A percentile compares a stretch with the other conserved stretches of the same genome.
These are phyloP conservation scores for Pseudogymnoascus sp. DNA, from an alignment of 2,329 filamentous ascomycete genomes.

Conservation along the genomic window DNA sequence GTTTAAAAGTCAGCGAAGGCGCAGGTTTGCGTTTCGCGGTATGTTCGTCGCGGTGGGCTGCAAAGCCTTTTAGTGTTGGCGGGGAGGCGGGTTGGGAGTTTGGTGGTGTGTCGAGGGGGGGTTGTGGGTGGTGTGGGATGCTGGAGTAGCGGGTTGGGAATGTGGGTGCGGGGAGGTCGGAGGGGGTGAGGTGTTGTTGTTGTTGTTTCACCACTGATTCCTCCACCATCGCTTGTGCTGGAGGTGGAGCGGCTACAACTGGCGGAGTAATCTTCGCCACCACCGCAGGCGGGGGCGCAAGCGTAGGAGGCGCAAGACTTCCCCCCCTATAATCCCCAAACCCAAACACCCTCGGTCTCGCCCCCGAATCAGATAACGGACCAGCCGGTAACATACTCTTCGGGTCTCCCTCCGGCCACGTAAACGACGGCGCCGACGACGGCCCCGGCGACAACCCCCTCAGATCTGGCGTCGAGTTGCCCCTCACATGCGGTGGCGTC, in stretches of 20 bases:
- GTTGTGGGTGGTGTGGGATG: neutral
- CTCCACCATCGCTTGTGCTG: too few species aligned
- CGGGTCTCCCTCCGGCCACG: conserved; percentile 47
- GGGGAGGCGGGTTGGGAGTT: neutral
- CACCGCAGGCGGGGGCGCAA: neutral
- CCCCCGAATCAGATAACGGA: neutral
- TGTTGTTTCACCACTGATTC: neutral
- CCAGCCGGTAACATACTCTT: conserved; percentile 17
- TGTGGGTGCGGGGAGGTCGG: neutral
- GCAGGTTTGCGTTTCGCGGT: neutral
- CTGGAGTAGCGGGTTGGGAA: neutral
- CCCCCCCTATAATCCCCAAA: neutral
- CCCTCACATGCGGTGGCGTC: conserved; percentile 41
- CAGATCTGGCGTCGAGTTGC: conserved; percentile 45
- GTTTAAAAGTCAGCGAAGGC: neutral
- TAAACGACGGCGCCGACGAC: conserved; percentile 59
- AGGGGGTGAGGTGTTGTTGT: neutral
- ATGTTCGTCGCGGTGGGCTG: neutral
- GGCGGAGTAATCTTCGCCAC: neutral
- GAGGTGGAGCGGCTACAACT: too few species aligned
- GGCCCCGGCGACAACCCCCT: conserved; percentile 49
- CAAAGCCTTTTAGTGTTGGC: neutral
- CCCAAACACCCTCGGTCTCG: neutral
- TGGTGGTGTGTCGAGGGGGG: neutral
- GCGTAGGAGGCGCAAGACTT: neutral